Conservation (phyloP, 139 green algal genomes). For the Chlamydomonas incerta region DNA sequence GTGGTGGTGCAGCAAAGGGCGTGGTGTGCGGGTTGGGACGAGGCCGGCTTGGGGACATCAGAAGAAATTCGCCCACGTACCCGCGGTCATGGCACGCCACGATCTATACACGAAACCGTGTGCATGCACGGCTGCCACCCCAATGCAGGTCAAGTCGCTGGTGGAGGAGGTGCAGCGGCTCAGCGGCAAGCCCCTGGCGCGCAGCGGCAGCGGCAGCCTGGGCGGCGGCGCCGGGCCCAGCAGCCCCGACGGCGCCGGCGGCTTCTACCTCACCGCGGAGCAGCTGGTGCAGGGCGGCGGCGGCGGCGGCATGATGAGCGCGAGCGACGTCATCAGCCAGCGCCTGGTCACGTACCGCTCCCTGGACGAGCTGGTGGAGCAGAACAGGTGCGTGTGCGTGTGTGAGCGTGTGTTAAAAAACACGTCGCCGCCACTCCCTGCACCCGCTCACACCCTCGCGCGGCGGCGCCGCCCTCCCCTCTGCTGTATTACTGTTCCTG, state of each 20-base stretch:
- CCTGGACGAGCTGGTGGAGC: slow-evolving; percentile 57
- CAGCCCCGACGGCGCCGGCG: neutral
- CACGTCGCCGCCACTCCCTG: no score
- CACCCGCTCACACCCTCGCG: no score
- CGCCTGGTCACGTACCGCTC: slow-evolving; percentile 51
- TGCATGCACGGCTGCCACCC: neutral
- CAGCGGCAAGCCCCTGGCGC: slow-evolving; percentile 37
- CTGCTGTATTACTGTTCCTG: neutral
- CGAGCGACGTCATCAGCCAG: slow-evolving; percentile 42
- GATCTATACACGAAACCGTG: neutral
- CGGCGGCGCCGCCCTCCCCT: no score
- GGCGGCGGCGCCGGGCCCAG: neutral
- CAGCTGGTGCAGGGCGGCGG: slow-evolving; percentile 24
- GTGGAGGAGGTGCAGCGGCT: slow-evolving; percentile 52
- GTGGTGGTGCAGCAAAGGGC: no score
- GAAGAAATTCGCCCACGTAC: no score
- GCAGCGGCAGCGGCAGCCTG: neutral
- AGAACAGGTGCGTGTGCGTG: slow-evolving; percentile 48
- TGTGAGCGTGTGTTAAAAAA: no score
- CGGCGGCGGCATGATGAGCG: slow-evolving; percentile 1
- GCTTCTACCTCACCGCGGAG: slow-evolving; percentile 1
- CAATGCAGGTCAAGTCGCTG: slow-evolving; percentile 37
- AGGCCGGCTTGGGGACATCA: no score
- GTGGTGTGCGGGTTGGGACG: no score
- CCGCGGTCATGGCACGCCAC: no score